Evolutionary conservation across 2,329 filamentous ascomycete species (phyloP).

Genomic region (Talaromyces sp.): DNA sequence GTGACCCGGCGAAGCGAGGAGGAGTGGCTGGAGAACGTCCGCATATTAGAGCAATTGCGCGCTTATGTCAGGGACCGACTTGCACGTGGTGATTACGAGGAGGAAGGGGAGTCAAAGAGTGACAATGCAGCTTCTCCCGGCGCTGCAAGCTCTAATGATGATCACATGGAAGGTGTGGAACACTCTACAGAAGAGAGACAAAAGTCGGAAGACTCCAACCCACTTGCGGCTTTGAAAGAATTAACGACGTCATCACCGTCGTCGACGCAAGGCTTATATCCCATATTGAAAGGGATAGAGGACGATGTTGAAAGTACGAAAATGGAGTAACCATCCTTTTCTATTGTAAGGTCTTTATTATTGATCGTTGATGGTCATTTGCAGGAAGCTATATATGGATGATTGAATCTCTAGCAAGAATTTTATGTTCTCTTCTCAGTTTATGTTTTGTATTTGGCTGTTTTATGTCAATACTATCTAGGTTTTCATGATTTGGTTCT

Average conservation of each 20-base stretch:
- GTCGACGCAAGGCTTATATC: slow-evolving; percentile 22
- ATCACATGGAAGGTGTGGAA: slow-evolving; percentile 22
- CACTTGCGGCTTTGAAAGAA: slow-evolving; percentile 2
- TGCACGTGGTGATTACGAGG: slow-evolving; percentile 50
- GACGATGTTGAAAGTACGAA: slow-evolving; percentile 19
- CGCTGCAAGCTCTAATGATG: slow-evolving; percentile 13
- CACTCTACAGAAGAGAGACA: neutral
- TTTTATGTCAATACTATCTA: neutral
- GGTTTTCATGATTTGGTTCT: neutral
- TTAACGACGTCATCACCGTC: slow-evolving; percentile 5
- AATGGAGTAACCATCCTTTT: slow-evolving; percentile 17
- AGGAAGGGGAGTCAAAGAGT: slow-evolving; percentile 17
- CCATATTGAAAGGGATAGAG: slow-evolving; percentile 22
- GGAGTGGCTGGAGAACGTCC: slow-evolving; percentile 63
- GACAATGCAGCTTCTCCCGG: slow-evolving; percentile 21
- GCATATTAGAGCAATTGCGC: slow-evolving; percentile 60
- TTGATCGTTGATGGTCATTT: neutral
- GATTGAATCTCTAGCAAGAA: neutral
- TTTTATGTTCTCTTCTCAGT: neutral
- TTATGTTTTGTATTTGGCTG: slow-evolving; percentile 1
- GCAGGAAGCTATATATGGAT: neutral
- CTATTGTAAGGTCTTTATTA: neutral
- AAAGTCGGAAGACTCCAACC: slow-evolving; percentile 8
- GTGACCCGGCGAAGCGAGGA: slow-evolving; percentile 45
- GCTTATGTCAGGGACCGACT: slow-evolving; percentile 56